Conservation (phyloP, 805 yeast species). For the Barnettozyma sp. region DNA sequence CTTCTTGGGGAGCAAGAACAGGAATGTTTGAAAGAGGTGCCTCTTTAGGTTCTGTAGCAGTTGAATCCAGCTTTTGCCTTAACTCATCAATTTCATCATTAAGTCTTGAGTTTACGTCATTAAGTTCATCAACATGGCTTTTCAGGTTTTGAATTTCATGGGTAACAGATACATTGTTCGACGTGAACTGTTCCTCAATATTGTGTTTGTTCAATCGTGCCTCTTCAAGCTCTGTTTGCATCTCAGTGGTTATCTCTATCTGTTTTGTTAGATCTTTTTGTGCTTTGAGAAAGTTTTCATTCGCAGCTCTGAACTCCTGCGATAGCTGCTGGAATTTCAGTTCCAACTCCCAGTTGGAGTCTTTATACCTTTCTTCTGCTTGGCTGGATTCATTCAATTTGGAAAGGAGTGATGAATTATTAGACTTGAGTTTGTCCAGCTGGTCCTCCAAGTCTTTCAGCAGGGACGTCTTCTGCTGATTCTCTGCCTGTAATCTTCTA, state of each 20-base stretch:
- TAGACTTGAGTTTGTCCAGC: slow-evolving; percentile 26
- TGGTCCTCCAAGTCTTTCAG: slow-evolving; percentile 39
- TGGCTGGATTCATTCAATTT: slow-evolving; percentile 23
- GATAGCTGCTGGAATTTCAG: slow-evolving; percentile 35
- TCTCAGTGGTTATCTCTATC: slow-evolving; percentile 28
- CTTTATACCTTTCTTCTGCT: slow-evolving; percentile 45
- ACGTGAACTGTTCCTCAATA: slow-evolving; percentile 33
- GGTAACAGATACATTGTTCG: slow-evolving; percentile 31
- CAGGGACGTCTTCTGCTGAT: slow-evolving; percentile 37
- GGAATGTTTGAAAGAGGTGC: slow-evolving; percentile 17
- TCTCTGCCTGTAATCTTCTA: slow-evolving; percentile 62
- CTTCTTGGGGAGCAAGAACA: slow-evolving; percentile 19
- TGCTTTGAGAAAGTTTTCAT: slow-evolving; percentile 36
- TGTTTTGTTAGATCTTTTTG: slow-evolving; percentile 36
- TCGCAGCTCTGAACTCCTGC: slow-evolving; percentile 30
- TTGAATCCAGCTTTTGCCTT: slow-evolving; percentile 16
- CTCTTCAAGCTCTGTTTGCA: slow-evolving; percentile 45
- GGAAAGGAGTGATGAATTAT: slow-evolving; percentile 16
- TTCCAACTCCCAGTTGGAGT: slow-evolving; percentile 62
- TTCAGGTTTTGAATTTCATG: slow-evolving; percentile 43
- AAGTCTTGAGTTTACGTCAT: slow-evolving; percentile 61
- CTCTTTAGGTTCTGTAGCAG: slow-evolving; percentile 14
- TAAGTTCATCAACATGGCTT: slow-evolving; percentile 48
- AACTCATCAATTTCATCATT: slow-evolving; percentile 33
- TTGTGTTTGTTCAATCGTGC: slow-evolving; percentile 33